phyloP scores from a whole-genome alignment of 139 green algal genomes.

The Deuterostichococcus epilithicus region DNA sequence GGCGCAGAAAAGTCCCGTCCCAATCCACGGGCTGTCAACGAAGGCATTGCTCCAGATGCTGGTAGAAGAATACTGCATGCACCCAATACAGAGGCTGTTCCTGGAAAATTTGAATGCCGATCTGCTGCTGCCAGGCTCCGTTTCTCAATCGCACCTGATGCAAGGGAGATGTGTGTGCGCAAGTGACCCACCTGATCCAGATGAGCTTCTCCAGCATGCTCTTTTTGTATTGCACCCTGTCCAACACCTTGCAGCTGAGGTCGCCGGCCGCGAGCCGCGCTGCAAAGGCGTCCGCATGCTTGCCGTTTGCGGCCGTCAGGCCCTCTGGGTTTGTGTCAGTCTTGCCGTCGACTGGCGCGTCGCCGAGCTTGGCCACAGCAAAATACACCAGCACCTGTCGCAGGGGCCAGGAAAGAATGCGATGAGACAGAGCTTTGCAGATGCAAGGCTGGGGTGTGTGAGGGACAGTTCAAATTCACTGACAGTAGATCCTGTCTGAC shows the following conservation, averaged over 20 bases:
- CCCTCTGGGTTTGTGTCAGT: conserved; percentile 96
- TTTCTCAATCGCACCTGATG: neutral
- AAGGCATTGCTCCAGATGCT: too few relatives aligned
- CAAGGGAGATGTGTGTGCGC: neutral
- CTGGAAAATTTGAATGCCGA: too few relatives aligned
- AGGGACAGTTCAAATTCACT: too few relatives aligned
- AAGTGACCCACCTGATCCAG: conserved; percentile 85
- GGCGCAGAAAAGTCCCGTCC: too few relatives aligned
- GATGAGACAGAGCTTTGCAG: neutral
- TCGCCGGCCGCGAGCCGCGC: conserved; percentile 66
- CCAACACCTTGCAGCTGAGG: conserved; percentile 87
- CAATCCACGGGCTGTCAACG: too few relatives aligned
- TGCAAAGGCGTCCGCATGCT: conserved; percentile 78
- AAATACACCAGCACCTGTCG: conserved; percentile 98
- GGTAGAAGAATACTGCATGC: too few relatives aligned
- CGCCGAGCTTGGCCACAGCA: conserved; percentile 92
- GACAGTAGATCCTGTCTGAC: too few relatives aligned
- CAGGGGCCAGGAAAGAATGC: neutral
- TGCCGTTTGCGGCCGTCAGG: conserved; percentile 84
- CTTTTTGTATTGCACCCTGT: conserved; percentile 52
- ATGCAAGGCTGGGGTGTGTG: neutral
- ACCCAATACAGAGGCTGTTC: neutral
- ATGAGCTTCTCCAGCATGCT: conserved; percentile 99
- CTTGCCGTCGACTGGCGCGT: conserved; percentile 84
- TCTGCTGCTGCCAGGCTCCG: too few relatives aligned